Conservation (phyloP, 2,329 filamentous ascomycete genomes). For the Sarocladiaceae sp. region DNA sequence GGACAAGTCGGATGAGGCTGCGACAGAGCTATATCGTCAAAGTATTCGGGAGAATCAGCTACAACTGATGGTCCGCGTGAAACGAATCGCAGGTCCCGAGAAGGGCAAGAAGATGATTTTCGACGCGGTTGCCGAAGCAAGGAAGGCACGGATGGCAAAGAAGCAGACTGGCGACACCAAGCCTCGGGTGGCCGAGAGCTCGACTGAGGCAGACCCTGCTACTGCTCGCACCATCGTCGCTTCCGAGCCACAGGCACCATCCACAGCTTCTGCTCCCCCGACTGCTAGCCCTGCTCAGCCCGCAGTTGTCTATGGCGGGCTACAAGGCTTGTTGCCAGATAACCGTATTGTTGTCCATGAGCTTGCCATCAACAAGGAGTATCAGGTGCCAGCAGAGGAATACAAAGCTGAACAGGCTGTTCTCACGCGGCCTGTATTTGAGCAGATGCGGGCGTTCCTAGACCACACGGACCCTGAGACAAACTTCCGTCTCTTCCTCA, state of each 20-base stretch:
- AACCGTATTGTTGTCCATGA: slow-evolving; percentile 77
- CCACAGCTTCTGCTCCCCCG: slow-evolving; percentile 41
- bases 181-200: slow-evolving; percentile 58
- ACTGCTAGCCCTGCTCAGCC: slow-evolving; percentile 26
- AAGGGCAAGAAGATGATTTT: slow-evolving; percentile 69
- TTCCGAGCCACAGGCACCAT: slow-evolving; percentile 49
- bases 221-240: slow-evolving; percentile 32
- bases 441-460: slow-evolving; percentile 61
- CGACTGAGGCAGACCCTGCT: slow-evolving; percentile 31
- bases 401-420: slow-evolving; percentile 53
- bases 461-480: slow-evolving; percentile 59
- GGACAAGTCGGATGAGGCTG: slow-evolving; percentile 68
- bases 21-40: slow-evolving; percentile 71
- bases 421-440: slow-evolving; percentile 44
- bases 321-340: slow-evolving; percentile 57
- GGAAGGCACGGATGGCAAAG: slow-evolving; percentile 60
- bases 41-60: slow-evolving; percentile 80
- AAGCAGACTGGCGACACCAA: slow-evolving; percentile 68
- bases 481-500: slow-evolving; percentile 63
- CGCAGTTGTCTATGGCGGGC: slow-evolving; percentile 33
- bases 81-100: slow-evolving; percentile 68
- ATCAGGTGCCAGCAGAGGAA: slow-evolving; percentile 61
- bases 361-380: slow-evolving; percentile 74
- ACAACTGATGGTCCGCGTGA: slow-evolving; percentile 74
- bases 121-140: slow-evolving; percentile 68